These are phyloP conservation scores for Schwanniomyces pseudopolymorphus DNA, from an alignment of 805 yeast species.

Conservation along the genomic window DNA sequence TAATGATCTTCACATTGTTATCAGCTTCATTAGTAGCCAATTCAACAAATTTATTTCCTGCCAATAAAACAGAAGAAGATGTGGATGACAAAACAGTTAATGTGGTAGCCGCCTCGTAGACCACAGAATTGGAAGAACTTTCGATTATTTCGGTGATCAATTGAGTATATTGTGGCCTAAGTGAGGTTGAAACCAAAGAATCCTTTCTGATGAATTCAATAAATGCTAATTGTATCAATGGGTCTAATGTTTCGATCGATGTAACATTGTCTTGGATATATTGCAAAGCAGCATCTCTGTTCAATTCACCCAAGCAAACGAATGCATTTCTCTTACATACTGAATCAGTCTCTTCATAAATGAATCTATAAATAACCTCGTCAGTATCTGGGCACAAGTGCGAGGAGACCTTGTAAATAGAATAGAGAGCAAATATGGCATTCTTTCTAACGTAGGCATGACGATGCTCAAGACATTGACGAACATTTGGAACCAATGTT, in stretches of 20 bases:
- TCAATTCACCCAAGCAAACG: constrained; percentile 76
- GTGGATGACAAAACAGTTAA: constrained; percentile 61
- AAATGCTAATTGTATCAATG: constrained; percentile 82
- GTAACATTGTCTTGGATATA: constrained; percentile 72
- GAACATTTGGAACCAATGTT: constrained; percentile 89
- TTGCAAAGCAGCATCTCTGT: constrained; percentile 80
- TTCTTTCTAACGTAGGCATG: constrained; percentile 98
- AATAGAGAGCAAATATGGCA: constrained; percentile 87
- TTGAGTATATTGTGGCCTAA: constrained; percentile 69
- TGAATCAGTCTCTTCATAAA: constrained; percentile 83
- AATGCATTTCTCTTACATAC: constrained; percentile 96
- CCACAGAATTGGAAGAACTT: constrained; percentile 65
- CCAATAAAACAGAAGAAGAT: constrained; percentile 67
- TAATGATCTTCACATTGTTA: constrained; percentile 90
- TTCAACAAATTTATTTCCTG: constrained; percentile 84
- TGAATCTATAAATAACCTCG: constrained; percentile 69
- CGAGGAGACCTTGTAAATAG: constrained; percentile 79
- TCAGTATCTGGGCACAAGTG: constrained; percentile 96
- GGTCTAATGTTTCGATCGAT: constrained; percentile 65
- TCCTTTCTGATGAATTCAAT: constrained; percentile 90
- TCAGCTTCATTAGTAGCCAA: constrained; percentile 92
- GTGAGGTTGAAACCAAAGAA: constrained; percentile 58
- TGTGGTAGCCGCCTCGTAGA: constrained; percentile 89
- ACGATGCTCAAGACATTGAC: constrained; percentile 90
- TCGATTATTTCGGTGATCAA: constrained; percentile 74